Evolutionary conservation across 2,329 filamentous ascomycete species (phyloP), one percentile per base, ranked within the genome.

Genomic region (Furcasterigmium sp.): DNA sequence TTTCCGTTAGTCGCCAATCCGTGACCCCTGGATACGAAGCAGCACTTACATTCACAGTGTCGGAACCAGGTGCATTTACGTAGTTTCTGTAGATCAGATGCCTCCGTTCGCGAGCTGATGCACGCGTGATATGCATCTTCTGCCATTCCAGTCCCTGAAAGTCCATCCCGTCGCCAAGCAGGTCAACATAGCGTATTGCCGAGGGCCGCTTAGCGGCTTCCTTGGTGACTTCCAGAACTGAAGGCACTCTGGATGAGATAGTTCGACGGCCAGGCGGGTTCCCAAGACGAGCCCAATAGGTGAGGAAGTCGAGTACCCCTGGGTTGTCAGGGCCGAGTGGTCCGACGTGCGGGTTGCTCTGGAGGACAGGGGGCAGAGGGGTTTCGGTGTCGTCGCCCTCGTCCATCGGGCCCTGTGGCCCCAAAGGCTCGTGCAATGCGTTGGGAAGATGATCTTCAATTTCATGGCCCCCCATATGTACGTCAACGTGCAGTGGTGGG

Each of bases 91-190:
- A 84, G 1, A 69, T 75, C 13, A 58, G 46, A 34, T 58, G 50
- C 17, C 80, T 70, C 42, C 66, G 65, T 37, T 65, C 56, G 19
- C 76, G 68, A 4, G 78, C 80, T 19, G 67, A 58, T 19, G 51
- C 51, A 43, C 78, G 70, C 10, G 69, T 69, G 3, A 79, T 72
- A 2, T 72, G 72, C 49, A 83, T 60, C 11, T 64, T 58, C 2
- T 57, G 51, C 80, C 80, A 84, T 53, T 81, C 60, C 28, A 84
- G 64, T 40, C 79, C 76, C 53, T 84, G 80, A 19, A 81, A 57
- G 52, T 84, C 80, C 44, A 64, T 78, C 37, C 52, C 42, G 38
- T 83, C 76, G 2, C 77, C 79, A n/a, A 63, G 55, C 7, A 84
- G 65, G 41, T 82, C 69, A 6, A 56, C 53, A 46, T 71, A 73